phyloP scores from a whole-genome alignment of 2,329 filamentous ascomycete genomes.

The Zasmidium angulare region DNA sequence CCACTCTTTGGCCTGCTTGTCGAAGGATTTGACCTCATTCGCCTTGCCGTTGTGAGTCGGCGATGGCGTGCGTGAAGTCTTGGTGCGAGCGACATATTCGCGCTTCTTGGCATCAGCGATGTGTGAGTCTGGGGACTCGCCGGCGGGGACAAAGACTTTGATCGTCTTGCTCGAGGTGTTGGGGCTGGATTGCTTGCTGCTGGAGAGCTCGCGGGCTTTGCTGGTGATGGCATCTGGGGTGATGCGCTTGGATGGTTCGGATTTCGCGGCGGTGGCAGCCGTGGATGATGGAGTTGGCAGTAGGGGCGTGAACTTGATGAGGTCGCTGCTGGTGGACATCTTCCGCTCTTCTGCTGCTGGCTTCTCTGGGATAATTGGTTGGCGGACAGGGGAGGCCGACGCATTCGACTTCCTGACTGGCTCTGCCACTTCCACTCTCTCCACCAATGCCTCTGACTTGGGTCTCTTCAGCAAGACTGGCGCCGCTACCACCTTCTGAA shows the following conservation, averaged over 20 bases:
- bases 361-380: constrained; percentile 10
- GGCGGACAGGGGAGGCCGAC: not conserved
- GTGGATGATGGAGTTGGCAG: constrained; percentile 9
- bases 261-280: not conserved
- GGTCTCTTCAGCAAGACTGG: not conserved
- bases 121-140: constrained; percentile 29
- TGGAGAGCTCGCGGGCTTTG: not conserved
- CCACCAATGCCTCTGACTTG: not conserved
- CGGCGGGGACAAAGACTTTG: constrained; percentile 32
- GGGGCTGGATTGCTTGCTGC: not conserved
- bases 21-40: constrained; percentile 1
- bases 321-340: constrained; percentile 22
- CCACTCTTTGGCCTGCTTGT: not conserved
- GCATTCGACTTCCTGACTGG: constrained; percentile 2
- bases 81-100: constrained; percentile 4
- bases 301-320: constrained; percentile 29
- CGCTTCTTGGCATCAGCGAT: constrained; percentile 27
- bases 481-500: not conserved
- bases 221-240: not conserved
- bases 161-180: constrained; percentile 9
- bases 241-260: constrained; percentile 4
- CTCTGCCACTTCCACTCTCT: not conserved
- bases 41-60: constrained; percentile 38
- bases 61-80: constrained; percentile 35
- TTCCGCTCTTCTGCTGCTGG: constrained; percentile 17